Evolutionary conservation across 768 basidiomycete species (phyloP).

Genomic region (Pleurotus salmoneostramineus): DNA sequence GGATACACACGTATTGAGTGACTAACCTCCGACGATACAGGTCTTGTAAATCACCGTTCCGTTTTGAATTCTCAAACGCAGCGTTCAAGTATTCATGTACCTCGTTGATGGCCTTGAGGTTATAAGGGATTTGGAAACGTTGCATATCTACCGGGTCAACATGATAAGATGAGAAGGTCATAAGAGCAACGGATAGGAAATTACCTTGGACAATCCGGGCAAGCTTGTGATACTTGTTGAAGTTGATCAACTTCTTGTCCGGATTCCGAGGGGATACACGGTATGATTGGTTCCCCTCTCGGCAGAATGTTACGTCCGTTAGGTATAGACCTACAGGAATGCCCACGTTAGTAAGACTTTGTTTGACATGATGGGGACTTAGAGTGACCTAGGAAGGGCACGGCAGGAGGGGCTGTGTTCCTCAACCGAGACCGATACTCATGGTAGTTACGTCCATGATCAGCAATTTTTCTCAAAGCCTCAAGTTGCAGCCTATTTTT

Average conservation of each 20-base stretch:
- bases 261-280: slow-evolving; percentile 75
- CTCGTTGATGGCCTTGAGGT: slow-evolving; percentile 85
- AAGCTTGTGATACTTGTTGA: slow-evolving; percentile 94
- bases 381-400: slow-evolving; percentile 84
- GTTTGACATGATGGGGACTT: background rate
- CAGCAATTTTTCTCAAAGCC: slow-evolving; percentile 76
- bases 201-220: slow-evolving; percentile 80
- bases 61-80: slow-evolving; percentile 71
- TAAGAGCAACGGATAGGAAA: slow-evolving; percentile 2
- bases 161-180: background rate
- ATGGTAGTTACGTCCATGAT: slow-evolving; percentile 86
- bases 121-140: slow-evolving; percentile 85
- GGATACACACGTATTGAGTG: slow-evolving; percentile 6
- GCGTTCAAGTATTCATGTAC: slow-evolving; percentile 76
- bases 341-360: slow-evolving; percentile 9
- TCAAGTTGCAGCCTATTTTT: slow-evolving; percentile 84
- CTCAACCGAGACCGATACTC: slow-evolving; percentile 88
- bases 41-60: slow-evolving; percentile 81
- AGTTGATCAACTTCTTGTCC: slow-evolving; percentile 84
- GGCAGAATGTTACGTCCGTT: slow-evolving; percentile 92
- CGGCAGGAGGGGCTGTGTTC: slow-evolving; percentile 85
- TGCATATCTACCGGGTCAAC: slow-evolving; percentile 66
- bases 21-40: slow-evolving; percentile 80
- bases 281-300: slow-evolving; percentile 88
- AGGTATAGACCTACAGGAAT: slow-evolving; percentile 65